Evolutionary conservation across 768 basidiomycete species (phyloP).

Genomic region (Neoboletus subvelutipes): DNA sequence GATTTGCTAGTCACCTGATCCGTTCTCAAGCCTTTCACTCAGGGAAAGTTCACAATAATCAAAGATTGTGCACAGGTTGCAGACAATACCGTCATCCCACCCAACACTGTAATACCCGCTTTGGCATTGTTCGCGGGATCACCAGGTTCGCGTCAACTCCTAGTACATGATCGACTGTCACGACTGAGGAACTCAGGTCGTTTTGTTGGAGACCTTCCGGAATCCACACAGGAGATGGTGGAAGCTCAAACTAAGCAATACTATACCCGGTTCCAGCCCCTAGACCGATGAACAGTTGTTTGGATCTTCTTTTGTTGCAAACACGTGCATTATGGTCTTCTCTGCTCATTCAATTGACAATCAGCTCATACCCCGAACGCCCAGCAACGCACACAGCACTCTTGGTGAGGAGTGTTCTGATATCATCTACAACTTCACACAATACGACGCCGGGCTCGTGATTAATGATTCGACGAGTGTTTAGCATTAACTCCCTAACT

Average conservation of each 20-base stretch:
- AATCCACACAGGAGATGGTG: constrained; percentile 90
- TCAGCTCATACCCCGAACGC: not conserved
- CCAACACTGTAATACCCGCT: constrained; percentile 91
- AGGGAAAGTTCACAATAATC: constrained; percentile 97
- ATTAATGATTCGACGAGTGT: not conserved
- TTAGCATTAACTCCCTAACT: not conserved
- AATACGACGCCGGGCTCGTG: not conserved
- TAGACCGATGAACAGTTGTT: constrained; percentile 36
- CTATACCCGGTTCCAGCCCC: constrained; percentile 79
- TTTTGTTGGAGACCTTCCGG: constrained; percentile 82
- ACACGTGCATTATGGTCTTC: constrained; percentile 3
- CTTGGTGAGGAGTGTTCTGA: not conserved
- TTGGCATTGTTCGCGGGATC: constrained; percentile 83
- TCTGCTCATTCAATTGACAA: not conserved
- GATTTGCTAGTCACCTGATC: not conserved
- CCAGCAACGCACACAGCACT: not conserved
- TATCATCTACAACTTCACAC: not conserved
- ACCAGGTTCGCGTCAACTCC: constrained; percentile 58
- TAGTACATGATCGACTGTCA: not conserved
- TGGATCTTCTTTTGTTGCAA: constrained; percentile 5
- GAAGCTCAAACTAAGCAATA: constrained; percentile 84
- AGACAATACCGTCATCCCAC: constrained; percentile 86
- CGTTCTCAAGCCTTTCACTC: not conserved
- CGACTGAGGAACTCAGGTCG: constrained; percentile 50
- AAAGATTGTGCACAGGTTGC: constrained; percentile 92